phyloP scores from a whole-genome alignment of 78 protist genomes.

The Dictyostelium brefeldianum region DNA sequence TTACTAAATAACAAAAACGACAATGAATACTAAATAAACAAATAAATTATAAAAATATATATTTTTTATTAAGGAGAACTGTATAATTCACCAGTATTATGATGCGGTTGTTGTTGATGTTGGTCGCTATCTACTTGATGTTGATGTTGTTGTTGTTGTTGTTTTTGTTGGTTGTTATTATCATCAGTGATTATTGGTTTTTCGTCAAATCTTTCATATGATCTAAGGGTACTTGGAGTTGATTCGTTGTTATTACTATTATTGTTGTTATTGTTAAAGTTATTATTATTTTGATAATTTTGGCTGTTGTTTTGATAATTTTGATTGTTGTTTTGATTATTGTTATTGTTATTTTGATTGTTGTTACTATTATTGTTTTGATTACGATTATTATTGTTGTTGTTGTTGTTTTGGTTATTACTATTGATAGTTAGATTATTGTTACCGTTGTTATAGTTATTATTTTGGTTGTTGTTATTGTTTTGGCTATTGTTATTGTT shows the following conservation, averaged over 20 bases:
- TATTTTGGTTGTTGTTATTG: not conserved
- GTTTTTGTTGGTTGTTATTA: not conserved
- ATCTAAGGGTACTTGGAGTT: not conserved
- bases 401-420: not conserved
- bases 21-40: too few relatives aligned
- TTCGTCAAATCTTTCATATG: slow-evolving; percentile 5
- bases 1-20: too few relatives aligned
- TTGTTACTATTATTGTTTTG: not conserved
- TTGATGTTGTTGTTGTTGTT: not conserved
- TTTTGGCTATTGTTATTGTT: not conserved
- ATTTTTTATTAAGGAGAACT: not conserved
- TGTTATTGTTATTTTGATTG: not conserved
- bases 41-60: too few relatives aligned
- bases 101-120: not conserved
- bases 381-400: not conserved
- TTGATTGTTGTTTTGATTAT: not conserved
- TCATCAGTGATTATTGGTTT: not conserved
- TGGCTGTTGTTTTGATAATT: not conserved
- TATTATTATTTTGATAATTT: not conserved
- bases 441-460: not conserved
- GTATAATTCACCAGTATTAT: not conserved
- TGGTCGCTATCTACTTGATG: not conserved
- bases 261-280: not conserved
- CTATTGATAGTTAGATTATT: not conserved
- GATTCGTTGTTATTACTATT: not conserved